A percentile compares a stretch with the other conserved stretches of the same genome.
phyloP scores from a whole-genome alignment of 1,139 yeast species.

The Scheffersomyces quercinus region DNA sequence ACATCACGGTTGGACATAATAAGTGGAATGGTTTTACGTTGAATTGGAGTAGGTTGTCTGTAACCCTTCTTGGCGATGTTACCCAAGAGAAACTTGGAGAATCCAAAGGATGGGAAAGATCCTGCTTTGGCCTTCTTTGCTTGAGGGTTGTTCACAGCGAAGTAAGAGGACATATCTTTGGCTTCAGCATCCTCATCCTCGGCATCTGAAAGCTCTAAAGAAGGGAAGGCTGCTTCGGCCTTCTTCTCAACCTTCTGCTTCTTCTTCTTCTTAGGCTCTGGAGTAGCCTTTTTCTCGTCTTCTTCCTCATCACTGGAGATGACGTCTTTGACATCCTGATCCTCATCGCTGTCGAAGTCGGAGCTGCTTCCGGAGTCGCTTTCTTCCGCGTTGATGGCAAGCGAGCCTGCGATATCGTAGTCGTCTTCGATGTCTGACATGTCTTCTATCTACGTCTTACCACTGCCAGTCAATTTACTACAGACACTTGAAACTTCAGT shows the following conservation, averaged over 20 bases:
- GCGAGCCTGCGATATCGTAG: slow-evolving; percentile 65
- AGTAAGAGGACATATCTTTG: slow-evolving; percentile 44
- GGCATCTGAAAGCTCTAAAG: slow-evolving; percentile 66
- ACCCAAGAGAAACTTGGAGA: slow-evolving; percentile 66
- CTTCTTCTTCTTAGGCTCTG: slow-evolving; percentile 13
- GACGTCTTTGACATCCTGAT: slow-evolving; percentile 56
- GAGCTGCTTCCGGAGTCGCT: slow-evolving; percentile 43
- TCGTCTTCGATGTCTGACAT: slow-evolving; percentile 60
- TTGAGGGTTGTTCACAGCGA: slow-evolving; percentile 39
- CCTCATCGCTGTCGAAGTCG: slow-evolving; percentile 30
- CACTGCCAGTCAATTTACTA: no score
- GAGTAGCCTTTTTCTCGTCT: slow-evolving; percentile 20
- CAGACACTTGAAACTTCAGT: no score
- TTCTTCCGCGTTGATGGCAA: slow-evolving; percentile 48
- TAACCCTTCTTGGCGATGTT: slow-evolving; percentile 86
- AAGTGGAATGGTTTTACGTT: slow-evolving; percentile 89
- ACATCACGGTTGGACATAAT: slow-evolving; percentile 88
- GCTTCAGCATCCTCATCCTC: slow-evolving; percentile 43
- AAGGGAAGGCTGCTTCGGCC: slow-evolving; percentile 50
- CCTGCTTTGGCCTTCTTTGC: slow-evolving; percentile 75
- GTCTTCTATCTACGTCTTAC: not conserved
- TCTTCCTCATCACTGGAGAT: slow-evolving; percentile 54
- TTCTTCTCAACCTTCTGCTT: slow-evolving; percentile 19
- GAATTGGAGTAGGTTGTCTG: slow-evolving; percentile 96
- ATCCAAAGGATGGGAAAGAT: slow-evolving; percentile 86